Evolutionary conservation across 495 filamentous ascomycete genomes (phyloP), one percentile per base, ranked within the genome.

Genomic region (Tuber indicum): DNA sequence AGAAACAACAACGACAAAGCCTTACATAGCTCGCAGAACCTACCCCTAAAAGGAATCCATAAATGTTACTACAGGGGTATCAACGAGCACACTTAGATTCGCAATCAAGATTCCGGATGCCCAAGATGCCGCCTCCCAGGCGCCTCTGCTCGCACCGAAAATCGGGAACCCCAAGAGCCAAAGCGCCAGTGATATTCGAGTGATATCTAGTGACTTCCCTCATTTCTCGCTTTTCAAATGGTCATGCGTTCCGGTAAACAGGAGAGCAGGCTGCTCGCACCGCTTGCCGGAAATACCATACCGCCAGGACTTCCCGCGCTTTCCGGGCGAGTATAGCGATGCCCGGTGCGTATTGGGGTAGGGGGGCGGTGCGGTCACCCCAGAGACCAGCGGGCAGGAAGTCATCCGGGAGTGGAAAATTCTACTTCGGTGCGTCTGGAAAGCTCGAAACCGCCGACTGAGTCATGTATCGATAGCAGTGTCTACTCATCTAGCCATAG

Each of bases 181-280:
- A 19, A 49, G 47, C 8, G 19, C 10, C 23, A 2, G 3, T 23
- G 8, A 58, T 23, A 26, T 0, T 26, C 49, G 49, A 58, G 49
- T 58, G 49, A 58, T 23, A 26, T 26, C 23, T 26, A 7, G 49
- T 58, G 49, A n/a, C 47, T 1, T 0, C 19, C 21, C 23, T 3
- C 21, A 2, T 7, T n/a, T 7, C 5, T 0, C 0, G 7, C 2
- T 0, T n/a, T 21, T 7, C 0, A n/a, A 52, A 52, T 52, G n/a
- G 21, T n/a, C n/a, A 49, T 23, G 23, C 2, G 23, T 9, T 12
- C 23, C 10, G 3, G 14, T 58, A 3, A 26, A 58, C 49, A 9
- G 0, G 23, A 9, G 19, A 0, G 39, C 4, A 6, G 0, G 23
- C 9, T 23, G 21, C 21, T 26, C 49, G 49, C 49, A n/a, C 23